Conservation (phyloP, 169 alveolate species). For the Cryptosporidium ryanae region DNA sequence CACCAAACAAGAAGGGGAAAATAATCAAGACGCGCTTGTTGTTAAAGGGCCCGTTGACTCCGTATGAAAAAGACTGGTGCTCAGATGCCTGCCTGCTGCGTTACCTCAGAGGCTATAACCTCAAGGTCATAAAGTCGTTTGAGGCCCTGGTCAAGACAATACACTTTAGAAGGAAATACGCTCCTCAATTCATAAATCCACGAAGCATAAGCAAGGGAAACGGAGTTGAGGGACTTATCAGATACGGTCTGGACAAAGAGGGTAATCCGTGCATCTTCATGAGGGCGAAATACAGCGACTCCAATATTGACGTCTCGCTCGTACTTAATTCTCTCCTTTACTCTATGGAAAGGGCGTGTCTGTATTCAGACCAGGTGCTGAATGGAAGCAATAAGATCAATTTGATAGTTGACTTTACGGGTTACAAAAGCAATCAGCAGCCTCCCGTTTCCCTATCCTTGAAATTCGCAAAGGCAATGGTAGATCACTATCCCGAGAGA, state of each 20-base stretch:
- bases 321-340: conserved; percentile 62
- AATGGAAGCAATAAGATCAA: conserved; percentile 47
- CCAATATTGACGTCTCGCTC: conserved; percentile 45
- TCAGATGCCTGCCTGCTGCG: conserved; percentile 63
- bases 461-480: conserved; percentile 75
- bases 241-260: conserved; percentile 53
- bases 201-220: conserved; percentile 59
- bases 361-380: conserved; percentile 38
- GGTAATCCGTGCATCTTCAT: conserved; percentile 70
- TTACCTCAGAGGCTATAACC: conserved; percentile 66
- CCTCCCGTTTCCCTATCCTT: conserved; percentile 74
- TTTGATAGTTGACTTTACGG: conserved; percentile 68
- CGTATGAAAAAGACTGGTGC: conserved; percentile 71
- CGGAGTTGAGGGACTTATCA: conserved; percentile 47
- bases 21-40: conserved; percentile 63
- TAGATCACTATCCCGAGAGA: conserved; percentile 72
- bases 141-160: conserved; percentile 69
- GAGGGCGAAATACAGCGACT: conserved; percentile 71
- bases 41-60: conserved; percentile 46
- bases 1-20: conserved; percentile 65
- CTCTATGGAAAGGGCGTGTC: conserved; percentile 72
- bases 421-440: conserved; percentile 64
- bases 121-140: conserved; percentile 57
- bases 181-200: conserved; percentile 70
- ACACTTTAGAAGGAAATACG: conserved; percentile 70